Evolutionary conservation across 2,329 filamentous ascomycete species (phyloP).

Genomic region (Xylaria multiplex): DNA sequence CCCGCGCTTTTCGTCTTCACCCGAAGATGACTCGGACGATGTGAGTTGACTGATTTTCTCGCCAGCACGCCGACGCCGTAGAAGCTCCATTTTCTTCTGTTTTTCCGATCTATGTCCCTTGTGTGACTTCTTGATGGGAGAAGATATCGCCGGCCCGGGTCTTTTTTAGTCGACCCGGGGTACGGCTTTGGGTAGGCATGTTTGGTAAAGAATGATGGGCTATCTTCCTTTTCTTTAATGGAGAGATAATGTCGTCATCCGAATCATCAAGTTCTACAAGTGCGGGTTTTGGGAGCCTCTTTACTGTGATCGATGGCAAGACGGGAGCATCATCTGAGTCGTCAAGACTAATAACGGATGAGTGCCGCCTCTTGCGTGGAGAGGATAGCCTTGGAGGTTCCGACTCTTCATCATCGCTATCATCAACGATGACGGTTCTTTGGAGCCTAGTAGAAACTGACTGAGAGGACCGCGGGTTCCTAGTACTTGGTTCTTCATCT

Average conservation of each 20-base stretch:
- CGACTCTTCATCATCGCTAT: conserved; percentile 43
- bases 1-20: conserved; percentile 59
- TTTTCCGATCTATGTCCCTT: conserved; percentile 39
- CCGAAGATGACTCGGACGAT: conserved; percentile 50
- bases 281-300: conserved; percentile 31
- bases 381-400: conserved; percentile 33
- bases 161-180: conserved; percentile 31
- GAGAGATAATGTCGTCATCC: conserved; percentile 42
- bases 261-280: conserved; percentile 42
- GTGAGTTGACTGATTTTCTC: conserved; percentile 36
- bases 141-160: conserved; percentile 13
- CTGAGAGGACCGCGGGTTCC: conserved; percentile 44
- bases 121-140: conserved; percentile 34
- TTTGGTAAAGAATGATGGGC: conserved; percentile 30
- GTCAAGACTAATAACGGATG: conserved; percentile 30
- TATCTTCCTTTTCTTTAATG: conserved; percentile 46
- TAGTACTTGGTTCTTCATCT: conserved; percentile 24
- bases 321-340: conserved; percentile 42
- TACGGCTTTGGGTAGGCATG: conserved; percentile 12
- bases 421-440: conserved; percentile 43
- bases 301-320: conserved; percentile 27
- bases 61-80: conserved; percentile 38
- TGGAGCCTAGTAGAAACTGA: conserved; percentile 46
- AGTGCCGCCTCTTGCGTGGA: conserved; percentile 36
- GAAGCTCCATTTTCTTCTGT: conserved; percentile 39